phyloP scores from a whole-genome alignment of 495 filamentous ascomycete species.

The Massariosphaeria phaeospora region DNA sequence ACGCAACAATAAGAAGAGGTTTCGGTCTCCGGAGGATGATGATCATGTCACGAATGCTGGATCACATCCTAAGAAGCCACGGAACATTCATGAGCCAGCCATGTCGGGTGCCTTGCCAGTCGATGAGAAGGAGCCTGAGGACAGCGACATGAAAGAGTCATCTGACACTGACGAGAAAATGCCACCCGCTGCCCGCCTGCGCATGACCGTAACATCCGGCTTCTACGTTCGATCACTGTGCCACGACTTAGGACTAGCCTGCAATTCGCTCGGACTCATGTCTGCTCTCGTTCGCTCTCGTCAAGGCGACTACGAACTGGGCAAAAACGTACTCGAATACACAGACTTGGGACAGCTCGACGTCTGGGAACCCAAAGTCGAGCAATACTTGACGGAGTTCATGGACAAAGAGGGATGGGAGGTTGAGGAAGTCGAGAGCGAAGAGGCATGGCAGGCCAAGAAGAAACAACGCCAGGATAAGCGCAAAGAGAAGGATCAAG shows the following conservation, averaged over 20 bases:
- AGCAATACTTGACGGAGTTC: conserved; percentile 59
- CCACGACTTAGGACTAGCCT: conserved; percentile 81
- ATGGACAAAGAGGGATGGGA: conserved; percentile 41
- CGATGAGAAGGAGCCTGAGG: background rate
- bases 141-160: background rate
- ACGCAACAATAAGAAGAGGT: conserved; percentile 9
- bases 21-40: conserved; percentile 4
- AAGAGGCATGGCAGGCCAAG: conserved; percentile 10
- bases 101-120: conserved; percentile 32
- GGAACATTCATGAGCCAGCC: conserved; percentile 14
- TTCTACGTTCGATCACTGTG: conserved; percentile 95
- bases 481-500: conserved; percentile 13
- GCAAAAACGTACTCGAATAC: conserved; percentile 76
- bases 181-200: conserved; percentile 70
- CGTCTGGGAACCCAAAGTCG: conserved; percentile 75
- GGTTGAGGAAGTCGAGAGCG: conserved; percentile 15
- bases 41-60: conserved; percentile 7
- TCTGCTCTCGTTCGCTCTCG: conserved; percentile 72
- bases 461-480: conserved; percentile 5
- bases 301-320: conserved; percentile 71
- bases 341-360: conserved; percentile 72
- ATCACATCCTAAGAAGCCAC: conserved; percentile 14
- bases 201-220: conserved; percentile 89
- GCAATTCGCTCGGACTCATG: conserved; percentile 82
- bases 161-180: conserved; percentile 39